Evolutionary conservation across 495 filamentous ascomycete species (phyloP), one percentile per base, ranked within the genome.

Genomic region (Schizothecium vesticola): DNA sequence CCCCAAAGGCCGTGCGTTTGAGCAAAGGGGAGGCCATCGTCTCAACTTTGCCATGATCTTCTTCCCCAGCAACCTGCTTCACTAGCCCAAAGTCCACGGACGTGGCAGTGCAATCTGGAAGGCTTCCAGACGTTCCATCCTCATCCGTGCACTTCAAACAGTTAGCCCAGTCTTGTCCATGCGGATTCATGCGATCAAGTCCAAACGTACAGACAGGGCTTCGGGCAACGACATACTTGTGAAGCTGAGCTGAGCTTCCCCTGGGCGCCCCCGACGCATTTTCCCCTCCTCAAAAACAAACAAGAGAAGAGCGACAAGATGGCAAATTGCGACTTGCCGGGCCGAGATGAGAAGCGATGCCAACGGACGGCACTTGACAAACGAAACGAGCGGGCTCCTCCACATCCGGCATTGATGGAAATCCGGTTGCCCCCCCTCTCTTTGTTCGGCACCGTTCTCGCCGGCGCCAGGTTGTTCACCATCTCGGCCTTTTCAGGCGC

Each of bases 111-210:
- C 66, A n/a, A 51, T 69, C 69, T 43, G 70, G 71, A 75, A 76
- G 63, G 69, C 72, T 77, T 76, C 72, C 67, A 75, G 68, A 76
- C 63, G 74, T 76, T 75, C 76, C 68, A 59, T 61, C 60, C 60
- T 21, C 26, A 75, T 72, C 72, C 66, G 71, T 76, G 72, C 68
- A 72, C 70, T 64, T 72, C 71, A 72, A 67, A 73, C 73, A 70
- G 60, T 21, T 56, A 62, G 56, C 69, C 71, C 55, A 66, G 25
- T 70, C 43, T 43, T 26, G 51, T 71, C 66, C 69, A 72, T 74
- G 75, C 74, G 43, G 21, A 64, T 76, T 78, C 51, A 76, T 78
- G 74, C 76, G 70, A 65, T 25, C 59, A 51, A 19, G 24, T 29
- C 57, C 29, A 60, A 33, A 23, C 65, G 57, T 66, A 56, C 29